Base-by-base conservation (phyloP, 2,329 filamentous ascomycete species). In the Talaromyces sp. region DNA sequence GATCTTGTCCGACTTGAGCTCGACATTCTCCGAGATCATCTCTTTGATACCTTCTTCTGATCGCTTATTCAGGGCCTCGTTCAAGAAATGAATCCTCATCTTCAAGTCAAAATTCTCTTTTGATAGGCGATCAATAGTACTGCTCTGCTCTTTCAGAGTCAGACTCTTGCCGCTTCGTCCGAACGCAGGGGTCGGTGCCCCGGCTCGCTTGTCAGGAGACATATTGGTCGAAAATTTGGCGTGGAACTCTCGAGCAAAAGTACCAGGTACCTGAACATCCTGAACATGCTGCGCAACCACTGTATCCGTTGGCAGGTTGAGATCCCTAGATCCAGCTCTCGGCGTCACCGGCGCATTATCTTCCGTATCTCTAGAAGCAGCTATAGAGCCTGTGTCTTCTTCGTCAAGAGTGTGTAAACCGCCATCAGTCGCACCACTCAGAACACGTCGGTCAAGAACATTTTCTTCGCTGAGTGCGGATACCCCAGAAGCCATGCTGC, bases 81-180 rank as follows among this genome's bases (percentile, higher is more conserved):
- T 96, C 58, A 99, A 85, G 74, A 97, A 99, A 84, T 97, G 96
- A 69, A 98, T 95, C 76, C 97, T 96, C 78, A 98, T 88, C 79
- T 98, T 97, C 64, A 98, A 81, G 75, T 97, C 94, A 75, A 98
- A 99, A 70, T 99, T 99, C 77, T 99, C 95, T 79, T 99, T 99
- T 67, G 92, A 96, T 1, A 98, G 84, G 66, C 93, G 89, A 77
- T 99, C 95, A 69, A 99, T 97, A 15, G 94, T 98, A 78, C 91
- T 96, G 75, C 94, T 97, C 78, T 99, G 95, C 78, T 99, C 95
- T 77, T 97, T 98, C 47, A 99, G 82, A 0, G 95, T 98, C 78
- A 99, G 82, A 70, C 87, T 91, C 72, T 86, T 88, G 22, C 88
- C 88, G 53, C 84, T 83, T 51, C 87, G 83, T 34, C 82, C 80